Percentiles rank a stretch among this genome's conserved stretches.
Evolutionary conservation across 306 rosid species (phyloP).

Genomic region (Acacia acuminata): DNA sequence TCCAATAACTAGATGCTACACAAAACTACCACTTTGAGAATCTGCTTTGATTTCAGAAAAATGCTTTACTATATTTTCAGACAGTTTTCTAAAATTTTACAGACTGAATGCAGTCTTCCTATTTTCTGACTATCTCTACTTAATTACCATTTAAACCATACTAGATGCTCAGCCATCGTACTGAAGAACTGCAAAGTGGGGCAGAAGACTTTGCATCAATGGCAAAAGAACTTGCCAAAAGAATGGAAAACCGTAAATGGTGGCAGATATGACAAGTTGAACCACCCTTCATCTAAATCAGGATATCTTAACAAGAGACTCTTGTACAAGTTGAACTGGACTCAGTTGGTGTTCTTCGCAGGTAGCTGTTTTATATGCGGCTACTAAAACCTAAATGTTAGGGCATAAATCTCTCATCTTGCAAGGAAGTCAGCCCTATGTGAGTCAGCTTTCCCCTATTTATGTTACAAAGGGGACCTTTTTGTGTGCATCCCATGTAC

Average conservation of each 20-base stretch:
- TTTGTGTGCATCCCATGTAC: neutral
- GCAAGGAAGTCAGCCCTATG: neutral
- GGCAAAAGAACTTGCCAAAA: conserved; percentile 77
- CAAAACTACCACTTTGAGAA: neutral
- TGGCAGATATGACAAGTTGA: conserved; percentile 65
- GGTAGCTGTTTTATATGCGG: neutral
- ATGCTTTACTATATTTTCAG: neutral
- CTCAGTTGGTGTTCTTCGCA: conserved; percentile 21
- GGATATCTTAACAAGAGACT: neutral
- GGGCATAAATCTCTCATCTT: neutral
- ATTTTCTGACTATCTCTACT: conserved; percentile 23
- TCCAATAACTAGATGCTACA: neutral
- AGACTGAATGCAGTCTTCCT: neutral
- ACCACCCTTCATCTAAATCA: conserved; percentile 13
- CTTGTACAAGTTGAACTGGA: conserved; percentile 1
- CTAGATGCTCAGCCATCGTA: conserved; percentile 60
- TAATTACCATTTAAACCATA: conserved; percentile 6
- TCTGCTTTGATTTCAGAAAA: neutral
- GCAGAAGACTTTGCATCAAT: conserved; percentile 80
- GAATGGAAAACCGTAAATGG: conserved; percentile 93
- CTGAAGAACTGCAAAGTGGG: conserved; percentile 73
- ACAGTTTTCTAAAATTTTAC: neutral
- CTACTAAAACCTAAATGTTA: neutral
- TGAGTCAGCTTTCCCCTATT: neutral
- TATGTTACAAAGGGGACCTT: neutral